A percentile compares a stretch with the other conserved stretches of the same genome.
Conservation (phyloP, 345 rosid species). For the Linum lewisii region DNA sequence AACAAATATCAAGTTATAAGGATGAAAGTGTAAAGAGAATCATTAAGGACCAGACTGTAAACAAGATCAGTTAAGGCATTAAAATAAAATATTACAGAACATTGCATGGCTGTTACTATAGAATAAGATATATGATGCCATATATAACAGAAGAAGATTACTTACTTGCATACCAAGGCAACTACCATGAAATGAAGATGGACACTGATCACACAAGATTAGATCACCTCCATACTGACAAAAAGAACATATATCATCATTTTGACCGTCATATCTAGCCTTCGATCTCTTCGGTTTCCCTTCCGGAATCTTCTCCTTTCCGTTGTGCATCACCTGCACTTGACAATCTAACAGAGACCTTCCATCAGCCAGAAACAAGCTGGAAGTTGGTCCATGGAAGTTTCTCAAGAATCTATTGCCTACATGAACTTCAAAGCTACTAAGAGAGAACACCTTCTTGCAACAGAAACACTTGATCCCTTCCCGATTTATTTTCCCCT, state of each 20-base stretch:
- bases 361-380: slow-evolving; percentile 39
- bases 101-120: too few species aligned
- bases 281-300: slow-evolving; percentile 18
- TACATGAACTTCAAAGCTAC: slow-evolving; percentile 17
- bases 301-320: slow-evolving; percentile 15
- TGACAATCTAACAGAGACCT: slow-evolving; percentile 68
- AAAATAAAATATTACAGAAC: not conserved
- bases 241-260: slow-evolving; percentile 53
- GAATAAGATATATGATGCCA: too few species aligned
- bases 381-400: slow-evolving; percentile 11
- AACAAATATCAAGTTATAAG: too few species aligned
- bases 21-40: too few species aligned
- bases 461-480: slow-evolving; percentile 17
- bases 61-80: not conserved
- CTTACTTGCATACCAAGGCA: slow-evolving; percentile 56
- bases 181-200: slow-evolving; percentile 60
- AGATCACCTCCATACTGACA: slow-evolving; percentile 81
- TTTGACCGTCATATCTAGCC: slow-evolving; percentile 29
- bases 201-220: slow-evolving; percentile 70
- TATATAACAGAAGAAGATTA: not conserved
- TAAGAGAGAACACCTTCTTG: not conserved
- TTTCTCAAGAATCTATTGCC: slow-evolving; percentile 11
- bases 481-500: slow-evolving; percentile 11
- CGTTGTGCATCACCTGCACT: slow-evolving; percentile 17
- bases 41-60: too few species aligned